Conservation (phyloP, 2,329 filamentous ascomycete genomes). For the Metarhizium anisopliae region DNA sequence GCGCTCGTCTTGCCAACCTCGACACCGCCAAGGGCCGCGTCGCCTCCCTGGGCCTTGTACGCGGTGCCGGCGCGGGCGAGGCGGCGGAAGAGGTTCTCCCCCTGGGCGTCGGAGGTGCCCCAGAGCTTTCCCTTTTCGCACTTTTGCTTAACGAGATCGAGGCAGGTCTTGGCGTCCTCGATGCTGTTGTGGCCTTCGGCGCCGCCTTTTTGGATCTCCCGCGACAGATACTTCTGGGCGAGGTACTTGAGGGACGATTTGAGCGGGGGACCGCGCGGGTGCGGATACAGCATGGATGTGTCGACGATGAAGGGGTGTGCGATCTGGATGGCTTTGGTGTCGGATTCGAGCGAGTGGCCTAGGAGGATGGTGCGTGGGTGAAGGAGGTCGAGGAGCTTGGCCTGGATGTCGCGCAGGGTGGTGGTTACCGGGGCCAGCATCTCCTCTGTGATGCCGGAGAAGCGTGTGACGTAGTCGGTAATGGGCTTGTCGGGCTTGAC, state of each 20-base stretch:
- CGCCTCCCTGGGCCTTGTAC: conserved; percentile 53
- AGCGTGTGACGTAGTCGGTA: conserved; percentile 82
- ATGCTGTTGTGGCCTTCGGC: conserved; percentile 76
- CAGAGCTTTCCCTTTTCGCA: conserved; percentile 86
- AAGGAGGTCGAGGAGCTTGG: conserved; percentile 63
- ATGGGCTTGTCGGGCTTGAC: conserved; percentile 88
- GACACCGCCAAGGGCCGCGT: conserved; percentile 45
- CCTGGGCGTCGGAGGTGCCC: conserved; percentile 69
- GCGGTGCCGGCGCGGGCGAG: conserved; percentile 55
- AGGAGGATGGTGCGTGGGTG: conserved; percentile 65
- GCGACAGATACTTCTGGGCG: conserved; percentile 72
- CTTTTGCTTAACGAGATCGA: conserved; percentile 91
- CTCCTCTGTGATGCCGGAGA: conserved; percentile 83
- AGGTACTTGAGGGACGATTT: conserved; percentile 90
- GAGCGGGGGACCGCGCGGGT: conserved; percentile 78
- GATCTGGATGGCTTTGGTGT: conserved; percentile 74
- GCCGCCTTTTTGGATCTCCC: conserved; percentile 80
- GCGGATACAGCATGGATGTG: conserved; percentile 81
- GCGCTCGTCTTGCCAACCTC: conserved; percentile 56
- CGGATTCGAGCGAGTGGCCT: conserved; percentile 74
- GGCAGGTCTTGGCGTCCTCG: conserved; percentile 83
- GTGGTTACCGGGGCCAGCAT: conserved; percentile 80
- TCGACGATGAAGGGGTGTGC: conserved; percentile 92
- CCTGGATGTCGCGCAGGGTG: conserved; percentile 73
- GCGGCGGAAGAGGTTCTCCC: conserved; percentile 84